Base-by-base conservation (phyloP, 805 yeast genomes). In the Candida peoriensis region DNA sequence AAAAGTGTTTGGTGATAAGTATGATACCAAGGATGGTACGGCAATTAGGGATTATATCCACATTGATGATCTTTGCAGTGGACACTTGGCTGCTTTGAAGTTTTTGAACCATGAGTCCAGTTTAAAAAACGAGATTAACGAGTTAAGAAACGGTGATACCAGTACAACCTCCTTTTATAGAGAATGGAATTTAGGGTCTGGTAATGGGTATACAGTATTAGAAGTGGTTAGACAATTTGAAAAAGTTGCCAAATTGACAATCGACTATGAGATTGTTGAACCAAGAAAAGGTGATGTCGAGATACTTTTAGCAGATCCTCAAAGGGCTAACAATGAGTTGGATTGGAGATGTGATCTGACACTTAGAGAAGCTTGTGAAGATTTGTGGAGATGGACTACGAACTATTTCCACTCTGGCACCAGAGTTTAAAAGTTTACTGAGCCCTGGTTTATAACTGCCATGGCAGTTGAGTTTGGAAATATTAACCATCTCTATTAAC, bases 121-220 rank as follows among this genome's bases (percentile, higher is more conserved):
- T n/a, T n/a, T n/a, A n/a, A n/a, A n/a, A n/a, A n/a, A n/a, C n/a
- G n/a, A n/a, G n/a, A n/a, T n/a, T n/a, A n/a, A n/a, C n/a, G n/a
- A n/a, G n/a, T n/a, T n/a, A 13, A 41, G 41, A 5, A 58, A 64
- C 22, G 34, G 39, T 1, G 42, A 47, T 8, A 44, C 54, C 13
- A 85, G 84, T 7, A n/a, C n/a, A n/a, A n/a, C n/a, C n/a, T n/a
- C n/a, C n/a, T 61, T 75, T 34, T 77, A 70, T 50, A 69, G 88
- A 35, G 90, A 76, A 54, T 84, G 93, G 93, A 84, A 84, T 54
- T 69, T 84, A 38, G 94, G 94, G 28, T 76, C 89, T 11, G 94
- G 94, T 20, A 72, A 63, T 18, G 94, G 94, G n/a, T 66, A 79
- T 9, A 81, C 90, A 2, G 94, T 84, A 5, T 64, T 81, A 38